Evolutionary conservation across 345 rosid genomes (phyloP).

Genomic region (Angophora floribunda): DNA sequence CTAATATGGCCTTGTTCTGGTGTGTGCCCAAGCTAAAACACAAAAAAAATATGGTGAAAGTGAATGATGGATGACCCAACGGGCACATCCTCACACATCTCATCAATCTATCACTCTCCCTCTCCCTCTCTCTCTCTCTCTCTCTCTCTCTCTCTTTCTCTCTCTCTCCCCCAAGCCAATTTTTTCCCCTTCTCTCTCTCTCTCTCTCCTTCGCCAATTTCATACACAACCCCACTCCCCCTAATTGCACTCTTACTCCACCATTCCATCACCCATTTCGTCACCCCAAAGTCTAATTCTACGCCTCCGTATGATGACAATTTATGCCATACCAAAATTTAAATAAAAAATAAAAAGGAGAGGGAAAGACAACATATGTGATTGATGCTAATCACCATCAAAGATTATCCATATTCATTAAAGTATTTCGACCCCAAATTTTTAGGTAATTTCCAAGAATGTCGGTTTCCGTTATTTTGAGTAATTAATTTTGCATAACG

Average conservation of each 20-base stretch:
- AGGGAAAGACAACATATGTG: neutral
- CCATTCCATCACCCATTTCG: slow-evolving; percentile 62
- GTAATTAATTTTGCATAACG: neutral
- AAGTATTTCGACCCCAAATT: neutral
- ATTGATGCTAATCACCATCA: neutral
- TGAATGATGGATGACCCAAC: slow-evolving; percentile 25
- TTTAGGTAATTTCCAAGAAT: neutral
- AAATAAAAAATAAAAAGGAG: neutral
- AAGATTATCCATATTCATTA: neutral
- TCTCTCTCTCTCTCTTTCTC: slow-evolving; percentile 4
- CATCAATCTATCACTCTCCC: neutral
- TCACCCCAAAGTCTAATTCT: slow-evolving; percentile 31
- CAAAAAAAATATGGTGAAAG: slow-evolving; percentile 6
- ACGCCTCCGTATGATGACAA: neutral
- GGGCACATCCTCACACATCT: neutral
- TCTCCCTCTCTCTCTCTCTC: neutral
- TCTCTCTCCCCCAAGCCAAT: slow-evolving; percentile 25
- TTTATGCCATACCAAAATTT: neutral
- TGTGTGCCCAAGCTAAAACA: neutral
- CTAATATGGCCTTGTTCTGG: slow-evolving; percentile 25
- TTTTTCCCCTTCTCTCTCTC: neutral
- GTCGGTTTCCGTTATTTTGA: neutral
- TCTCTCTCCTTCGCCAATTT: slow-evolving; percentile 31
- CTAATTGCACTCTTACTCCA: slow-evolving; percentile 60
- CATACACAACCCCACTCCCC: slow-evolving; percentile 25